Evolutionary conservation across 2,329 filamentous ascomycete species (phyloP).

Genomic region (Aspergillus tubingensis): DNA sequence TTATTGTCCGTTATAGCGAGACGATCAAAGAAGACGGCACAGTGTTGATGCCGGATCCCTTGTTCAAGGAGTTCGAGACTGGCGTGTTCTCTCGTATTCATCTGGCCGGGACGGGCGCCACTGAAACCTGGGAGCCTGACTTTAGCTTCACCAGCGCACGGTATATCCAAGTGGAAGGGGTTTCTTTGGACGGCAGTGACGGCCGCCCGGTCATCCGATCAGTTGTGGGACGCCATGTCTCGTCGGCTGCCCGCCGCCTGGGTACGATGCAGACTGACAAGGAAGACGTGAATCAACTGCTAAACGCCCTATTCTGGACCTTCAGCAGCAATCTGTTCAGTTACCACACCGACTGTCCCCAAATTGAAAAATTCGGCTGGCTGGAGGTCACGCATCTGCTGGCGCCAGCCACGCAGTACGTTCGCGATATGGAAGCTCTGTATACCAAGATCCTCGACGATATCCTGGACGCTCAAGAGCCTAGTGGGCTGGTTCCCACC

Average conservation of each 20-base stretch:
- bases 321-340: conserved; percentile 48
- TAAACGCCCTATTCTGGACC: conserved; percentile 49
- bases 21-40: conserved; percentile 22
- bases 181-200: conserved; percentile 14
- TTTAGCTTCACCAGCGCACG: conserved; percentile 29
- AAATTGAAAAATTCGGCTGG: conserved; percentile 54
- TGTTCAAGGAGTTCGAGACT: conserved; percentile 28
- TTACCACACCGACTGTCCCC: conserved; percentile 53
- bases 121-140: conserved; percentile 25
- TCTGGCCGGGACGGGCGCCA: conserved; percentile 19
- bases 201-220: conserved; percentile 21
- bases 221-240: conserved; percentile 23
- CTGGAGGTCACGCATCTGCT: conserved; percentile 52
- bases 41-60: conserved; percentile 27
- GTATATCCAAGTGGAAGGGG: conserved; percentile 27
- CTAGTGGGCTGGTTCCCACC: conserved; percentile 48
- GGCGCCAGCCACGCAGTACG: conserved; percentile 49
- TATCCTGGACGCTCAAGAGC: conserved; percentile 50
- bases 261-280: conserved; percentile 27
- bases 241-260: conserved; percentile 23
- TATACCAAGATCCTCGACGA: conserved; percentile 53
- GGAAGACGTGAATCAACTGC: conserved; percentile 23
- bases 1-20: conserved; percentile 23
- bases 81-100: conserved; percentile 24
- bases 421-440: conserved; percentile 50